These are phyloP conservation scores for Jaltomata sinuosa DNA, from an alignment of 257 asterid species.

Conservation along the genomic window DNA sequence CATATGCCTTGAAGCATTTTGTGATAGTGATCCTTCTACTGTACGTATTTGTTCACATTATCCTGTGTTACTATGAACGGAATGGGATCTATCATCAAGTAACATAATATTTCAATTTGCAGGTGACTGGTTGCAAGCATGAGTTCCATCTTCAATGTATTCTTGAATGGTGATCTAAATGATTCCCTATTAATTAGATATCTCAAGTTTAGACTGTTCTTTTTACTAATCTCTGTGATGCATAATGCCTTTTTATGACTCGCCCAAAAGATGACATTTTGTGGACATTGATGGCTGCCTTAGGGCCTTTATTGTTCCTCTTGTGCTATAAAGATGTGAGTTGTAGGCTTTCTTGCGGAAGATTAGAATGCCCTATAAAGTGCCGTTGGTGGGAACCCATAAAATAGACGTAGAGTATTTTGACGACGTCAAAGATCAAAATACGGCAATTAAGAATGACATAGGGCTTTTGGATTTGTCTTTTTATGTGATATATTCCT, in stretches of 20 bases:
- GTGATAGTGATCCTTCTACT: slow-evolving; percentile 75
- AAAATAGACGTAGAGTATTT: background rate
- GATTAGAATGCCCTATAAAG: background rate
- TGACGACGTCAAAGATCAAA: background rate
- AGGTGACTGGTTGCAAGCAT: slow-evolving; percentile 86
- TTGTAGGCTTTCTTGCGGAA: background rate
- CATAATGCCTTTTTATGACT: background rate
- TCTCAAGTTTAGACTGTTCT: background rate
- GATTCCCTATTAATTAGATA: background rate
- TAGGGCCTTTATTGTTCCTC: background rate
- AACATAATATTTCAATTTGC: slow-evolving; percentile 10
- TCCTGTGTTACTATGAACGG: background rate
- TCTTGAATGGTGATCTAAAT: slow-evolving; percentile 60
- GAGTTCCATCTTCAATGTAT: slow-evolving; percentile 90
- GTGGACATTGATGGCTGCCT: background rate
- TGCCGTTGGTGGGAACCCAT: background rate
- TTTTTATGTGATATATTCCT: background rate
- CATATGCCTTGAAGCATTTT: slow-evolving; percentile 83
- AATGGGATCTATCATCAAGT: background rate
- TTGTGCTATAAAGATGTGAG: background rate
- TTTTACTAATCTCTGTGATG: background rate
- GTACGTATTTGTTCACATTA: slow-evolving; percentile 22
- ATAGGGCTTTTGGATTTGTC: background rate
- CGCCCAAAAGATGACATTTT: background rate
- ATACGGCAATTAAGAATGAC: background rate